phyloP scores from a whole-genome alignment of 169 alveolate genomes.

The Plasmodium blacklocki region DNA sequence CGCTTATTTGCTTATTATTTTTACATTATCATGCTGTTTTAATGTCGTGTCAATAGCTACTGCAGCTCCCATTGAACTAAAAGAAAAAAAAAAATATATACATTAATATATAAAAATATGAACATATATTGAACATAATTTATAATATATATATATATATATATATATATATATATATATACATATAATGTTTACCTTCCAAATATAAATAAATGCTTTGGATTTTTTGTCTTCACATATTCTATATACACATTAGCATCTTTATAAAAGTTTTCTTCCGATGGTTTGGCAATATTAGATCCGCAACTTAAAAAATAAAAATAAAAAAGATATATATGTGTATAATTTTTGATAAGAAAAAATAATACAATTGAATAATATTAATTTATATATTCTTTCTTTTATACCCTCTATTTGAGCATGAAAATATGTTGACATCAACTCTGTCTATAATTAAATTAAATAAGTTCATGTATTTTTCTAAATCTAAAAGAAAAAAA shows the following conservation, averaged over 20 bases:
- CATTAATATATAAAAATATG: not conserved
- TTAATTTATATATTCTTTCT: not conserved
- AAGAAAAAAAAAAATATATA: not conserved
- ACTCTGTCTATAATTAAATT: conserved; percentile 5
- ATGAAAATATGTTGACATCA: conserved; percentile 53
- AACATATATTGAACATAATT: not conserved
- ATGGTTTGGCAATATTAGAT: conserved; percentile 14
- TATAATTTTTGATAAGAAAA: not conserved
- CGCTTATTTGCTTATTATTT: not conserved
- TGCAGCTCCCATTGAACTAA: conserved; percentile 69
- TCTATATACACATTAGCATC: conserved; percentile 41
- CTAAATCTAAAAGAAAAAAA: conserved; percentile 17
- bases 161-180: not conserved
- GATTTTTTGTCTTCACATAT: conserved; percentile 11
- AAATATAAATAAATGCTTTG: conserved; percentile 21
- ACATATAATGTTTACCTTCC: conserved; percentile 27
- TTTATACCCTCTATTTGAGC: conserved; percentile 59
- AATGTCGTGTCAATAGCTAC: conserved; percentile 58
- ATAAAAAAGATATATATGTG: not conserved
- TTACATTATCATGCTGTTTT: conserved; percentile 21
- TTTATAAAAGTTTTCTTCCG: conserved; percentile 31
- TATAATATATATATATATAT: not conserved
- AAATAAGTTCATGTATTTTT: conserved; percentile 4
- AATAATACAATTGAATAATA: not conserved
- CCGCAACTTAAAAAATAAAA: conserved; percentile 16